These are phyloP conservation scores for Phytopythium litorale DNA, from an alignment of 352 stramenopile species.

Conservation along the genomic window DNA sequence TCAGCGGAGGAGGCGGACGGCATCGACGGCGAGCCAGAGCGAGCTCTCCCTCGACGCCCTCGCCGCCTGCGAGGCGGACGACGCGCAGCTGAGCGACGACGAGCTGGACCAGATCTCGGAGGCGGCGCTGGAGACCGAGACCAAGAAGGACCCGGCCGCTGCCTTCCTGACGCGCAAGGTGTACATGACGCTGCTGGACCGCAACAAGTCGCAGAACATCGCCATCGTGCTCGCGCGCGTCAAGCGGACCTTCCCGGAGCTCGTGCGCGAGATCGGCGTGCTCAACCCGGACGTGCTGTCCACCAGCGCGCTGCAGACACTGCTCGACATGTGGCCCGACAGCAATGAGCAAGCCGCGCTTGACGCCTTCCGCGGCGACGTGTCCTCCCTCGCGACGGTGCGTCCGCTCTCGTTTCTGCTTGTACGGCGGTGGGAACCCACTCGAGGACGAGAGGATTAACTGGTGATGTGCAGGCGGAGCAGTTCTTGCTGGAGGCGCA, in stretches of 20 bases:
- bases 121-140: slow-evolving; percentile 7
- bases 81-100: background rate
- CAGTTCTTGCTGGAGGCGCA: slow-evolving; percentile 65
- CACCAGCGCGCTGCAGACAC: slow-evolving; percentile 56
- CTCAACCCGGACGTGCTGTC: slow-evolving; percentile 66
- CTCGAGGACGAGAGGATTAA: background rate
- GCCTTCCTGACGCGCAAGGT: slow-evolving; percentile 42
- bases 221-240: slow-evolving; percentile 72
- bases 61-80: slow-evolving; percentile 1
- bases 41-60: background rate
- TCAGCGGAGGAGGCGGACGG: slow-evolving; percentile 1
- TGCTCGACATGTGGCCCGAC: slow-evolving; percentile 85
- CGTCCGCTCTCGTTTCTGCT: background rate
- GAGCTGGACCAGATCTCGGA: background rate
- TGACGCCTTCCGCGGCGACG: slow-evolving; percentile 52
- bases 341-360: slow-evolving; percentile 67
- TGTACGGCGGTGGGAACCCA: background rate
- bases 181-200: slow-evolving; percentile 64
- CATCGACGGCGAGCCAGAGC: background rate
- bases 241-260: slow-evolving; percentile 52
- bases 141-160: slow-evolving; percentile 15
- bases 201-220: slow-evolving; percentile 87
- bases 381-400: slow-evolving; percentile 40
- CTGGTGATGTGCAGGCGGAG: slow-evolving; percentile 37
- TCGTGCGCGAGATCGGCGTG: slow-evolving; percentile 57